These are phyloP conservation scores for Hamamelis virginiana DNA, from an alignment of 164 flowering plant species.

Conservation along the genomic window DNA sequence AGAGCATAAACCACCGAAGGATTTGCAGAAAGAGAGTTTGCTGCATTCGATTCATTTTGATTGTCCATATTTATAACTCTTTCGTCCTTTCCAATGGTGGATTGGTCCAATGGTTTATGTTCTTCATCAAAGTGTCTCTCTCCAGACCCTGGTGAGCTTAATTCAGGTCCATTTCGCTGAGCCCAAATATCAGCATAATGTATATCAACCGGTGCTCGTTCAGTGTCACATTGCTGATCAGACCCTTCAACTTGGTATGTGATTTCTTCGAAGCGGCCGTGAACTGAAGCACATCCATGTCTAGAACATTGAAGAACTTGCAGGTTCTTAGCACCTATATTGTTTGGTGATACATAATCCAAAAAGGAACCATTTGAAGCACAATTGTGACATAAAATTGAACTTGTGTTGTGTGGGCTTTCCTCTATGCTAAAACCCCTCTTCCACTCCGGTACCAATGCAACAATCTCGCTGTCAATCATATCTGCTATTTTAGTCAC, in stretches of 20 bases:
- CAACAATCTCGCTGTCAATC: constrained; percentile 57
- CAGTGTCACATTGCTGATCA: constrained; percentile 35
- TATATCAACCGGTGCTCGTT: constrained; percentile 21
- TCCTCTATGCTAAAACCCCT: constrained; percentile 38
- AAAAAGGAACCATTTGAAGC: constrained; percentile 36
- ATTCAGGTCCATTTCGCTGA: constrained; percentile 33
- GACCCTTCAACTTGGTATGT: constrained; percentile 48
- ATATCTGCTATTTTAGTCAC: constrained; percentile 79
- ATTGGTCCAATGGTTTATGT: constrained; percentile 12
- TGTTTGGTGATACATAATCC: constrained; percentile 38
- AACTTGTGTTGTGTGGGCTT: constrained; percentile 17
- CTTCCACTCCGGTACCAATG: constrained; percentile 33
- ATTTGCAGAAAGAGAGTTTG: constrained; percentile 20
- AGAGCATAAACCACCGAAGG: constrained; percentile 18
- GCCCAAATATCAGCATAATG: constrained; percentile 47
- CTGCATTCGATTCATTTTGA: constrained; percentile 17
- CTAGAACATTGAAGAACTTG: constrained; percentile 40
- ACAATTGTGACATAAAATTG: constrained; percentile 48
- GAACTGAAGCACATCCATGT: constrained; percentile 40
- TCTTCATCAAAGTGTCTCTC: constrained; percentile 28
- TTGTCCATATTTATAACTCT: constrained; percentile 21
- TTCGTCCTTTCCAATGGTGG: constrained; percentile 21
- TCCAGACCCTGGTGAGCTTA: constrained; percentile 18
- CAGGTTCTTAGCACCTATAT: constrained; percentile 32
- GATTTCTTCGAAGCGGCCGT: constrained; percentile 75